A percentile compares a stretch with the other conserved stretches of the same genome.
Evolutionary conservation across 345 rosid genomes (phyloP).

Genomic region (Capsella bursapastoris): DNA sequence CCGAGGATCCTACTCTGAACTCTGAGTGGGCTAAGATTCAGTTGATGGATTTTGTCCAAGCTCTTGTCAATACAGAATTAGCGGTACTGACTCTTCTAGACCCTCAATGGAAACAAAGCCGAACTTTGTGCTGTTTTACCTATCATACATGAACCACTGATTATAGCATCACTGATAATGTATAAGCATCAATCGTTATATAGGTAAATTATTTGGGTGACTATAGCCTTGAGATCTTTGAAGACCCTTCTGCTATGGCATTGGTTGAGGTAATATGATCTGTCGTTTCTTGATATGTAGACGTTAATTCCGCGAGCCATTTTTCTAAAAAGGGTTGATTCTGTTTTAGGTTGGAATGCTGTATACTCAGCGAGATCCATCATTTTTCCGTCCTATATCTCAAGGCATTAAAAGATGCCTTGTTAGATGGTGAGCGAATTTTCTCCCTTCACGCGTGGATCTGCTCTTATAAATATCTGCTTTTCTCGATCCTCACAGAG

Average conservation of each 20-base stretch:
- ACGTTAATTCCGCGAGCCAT: background rate
- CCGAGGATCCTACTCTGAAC: conserved; percentile 47
- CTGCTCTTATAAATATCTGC: conserved; percentile 21
- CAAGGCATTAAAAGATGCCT: conserved; percentile 87
- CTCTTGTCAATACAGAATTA: conserved; percentile 69
- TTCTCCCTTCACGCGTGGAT: conserved; percentile 13
- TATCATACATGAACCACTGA: background rate
- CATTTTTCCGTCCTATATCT: conserved; percentile 84
- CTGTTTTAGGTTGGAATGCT: conserved; percentile 80
- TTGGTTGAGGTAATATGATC: conserved; percentile 65
- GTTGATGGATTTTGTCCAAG: conserved; percentile 87
- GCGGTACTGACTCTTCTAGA: conserved; percentile 56
- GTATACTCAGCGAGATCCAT: conserved; percentile 85
- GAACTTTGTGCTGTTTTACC: background rate
- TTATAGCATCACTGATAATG: conserved; percentile 1
- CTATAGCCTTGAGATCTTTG: conserved; percentile 82
- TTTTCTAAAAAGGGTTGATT: conserved; percentile 11
- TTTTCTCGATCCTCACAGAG: background rate
- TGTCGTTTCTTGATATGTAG: conserved; percentile 1
- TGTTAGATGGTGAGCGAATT: conserved; percentile 75
- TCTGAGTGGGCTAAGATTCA: conserved; percentile 90
- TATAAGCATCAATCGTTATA: conserved; percentile 6
- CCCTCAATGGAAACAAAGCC: conserved; percentile 7
- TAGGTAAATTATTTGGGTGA: conserved; percentile 90
- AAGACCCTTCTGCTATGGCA: conserved; percentile 88